These are phyloP conservation scores for Kokia cookei DNA, from an alignment of 441 rosid species.

Conservation along the genomic window DNA sequence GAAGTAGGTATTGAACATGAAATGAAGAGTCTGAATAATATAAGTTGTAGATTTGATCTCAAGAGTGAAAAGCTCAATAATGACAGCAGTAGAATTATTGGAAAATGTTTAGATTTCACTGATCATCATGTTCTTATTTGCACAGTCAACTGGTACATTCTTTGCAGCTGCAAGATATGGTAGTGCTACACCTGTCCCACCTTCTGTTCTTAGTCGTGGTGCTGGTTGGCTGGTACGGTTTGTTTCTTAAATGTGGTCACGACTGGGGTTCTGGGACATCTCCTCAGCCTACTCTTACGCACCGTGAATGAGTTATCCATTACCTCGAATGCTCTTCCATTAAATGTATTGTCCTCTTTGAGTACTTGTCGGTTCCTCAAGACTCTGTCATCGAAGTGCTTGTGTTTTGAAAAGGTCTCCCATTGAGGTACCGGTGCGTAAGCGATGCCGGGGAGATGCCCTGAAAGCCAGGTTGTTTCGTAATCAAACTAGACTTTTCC, in stretches of 20 bases:
- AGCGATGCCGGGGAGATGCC: neutral
- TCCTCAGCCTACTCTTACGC: too few species aligned
- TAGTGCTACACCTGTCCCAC: constrained; percentile 77
- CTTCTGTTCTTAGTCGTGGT: constrained; percentile 78
- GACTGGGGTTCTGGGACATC: too few species aligned
- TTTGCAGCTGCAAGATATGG: constrained; percentile 71
- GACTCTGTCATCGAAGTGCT: neutral
- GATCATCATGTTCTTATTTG: neutral
- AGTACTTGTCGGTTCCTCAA: too few species aligned
- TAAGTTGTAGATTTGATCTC: neutral
- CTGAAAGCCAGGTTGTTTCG: neutral
- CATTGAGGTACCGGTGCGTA: neutral
- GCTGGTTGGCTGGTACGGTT: constrained; percentile 73
- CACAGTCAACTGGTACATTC: constrained; percentile 67
- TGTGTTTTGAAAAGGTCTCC: too few species aligned
- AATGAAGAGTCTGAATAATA: neutral
- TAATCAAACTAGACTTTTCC: neutral
- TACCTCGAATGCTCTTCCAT: too few species aligned
- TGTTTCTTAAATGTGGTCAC: neutral
- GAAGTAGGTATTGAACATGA: neutral
- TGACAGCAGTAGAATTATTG: neutral
- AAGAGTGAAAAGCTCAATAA: neutral
- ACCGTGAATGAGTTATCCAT: too few species aligned
- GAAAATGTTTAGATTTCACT: neutral
- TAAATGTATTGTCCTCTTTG: too few species aligned